Percentiles rank a stretch among this genome's conserved stretches.
Evolutionary conservation across 129 eudicot species (phyloP).

Genomic region (Centella asiatica): DNA sequence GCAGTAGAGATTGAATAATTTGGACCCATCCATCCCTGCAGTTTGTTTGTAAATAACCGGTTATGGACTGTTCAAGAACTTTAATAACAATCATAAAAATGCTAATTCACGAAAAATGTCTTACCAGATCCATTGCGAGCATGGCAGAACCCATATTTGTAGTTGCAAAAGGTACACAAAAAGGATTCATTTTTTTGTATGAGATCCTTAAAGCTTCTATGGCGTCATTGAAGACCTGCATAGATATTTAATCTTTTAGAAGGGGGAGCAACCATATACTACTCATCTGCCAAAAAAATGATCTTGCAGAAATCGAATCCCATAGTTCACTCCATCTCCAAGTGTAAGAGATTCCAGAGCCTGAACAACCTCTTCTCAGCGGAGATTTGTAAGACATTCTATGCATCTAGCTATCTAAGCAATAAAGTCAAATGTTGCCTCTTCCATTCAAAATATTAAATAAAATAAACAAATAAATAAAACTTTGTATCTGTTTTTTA

Average conservation of each 20-base stretch:
- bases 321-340: background rate
- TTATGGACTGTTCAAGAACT: conserved; percentile 11
- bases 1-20: conserved; percentile 36
- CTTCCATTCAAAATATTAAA: no score
- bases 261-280: no score
- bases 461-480: no score
- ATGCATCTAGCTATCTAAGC: no score
- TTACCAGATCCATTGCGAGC: conserved; percentile 93
- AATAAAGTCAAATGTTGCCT: no score
- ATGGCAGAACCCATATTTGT: conserved; percentile 98
- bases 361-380: background rate
- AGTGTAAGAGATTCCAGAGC: background rate
- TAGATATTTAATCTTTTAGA: no score
- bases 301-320: background rate
- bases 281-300: no score
- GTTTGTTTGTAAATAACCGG: background rate
- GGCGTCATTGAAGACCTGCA: conserved; percentile 85
- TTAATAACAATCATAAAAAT: background rate
- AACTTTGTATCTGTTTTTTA: background rate
- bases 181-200: conserved; percentile 93
- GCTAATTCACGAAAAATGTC: conserved; percentile 4
- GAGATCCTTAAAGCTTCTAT: conserved; percentile 92
- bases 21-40: conserved; percentile 78
- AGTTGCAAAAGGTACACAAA: conserved; percentile 92
- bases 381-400: no score